phyloP scores from a whole-genome alignment of 352 stramenopile genomes.

The Pilasporangium apinafurcum region DNA sequence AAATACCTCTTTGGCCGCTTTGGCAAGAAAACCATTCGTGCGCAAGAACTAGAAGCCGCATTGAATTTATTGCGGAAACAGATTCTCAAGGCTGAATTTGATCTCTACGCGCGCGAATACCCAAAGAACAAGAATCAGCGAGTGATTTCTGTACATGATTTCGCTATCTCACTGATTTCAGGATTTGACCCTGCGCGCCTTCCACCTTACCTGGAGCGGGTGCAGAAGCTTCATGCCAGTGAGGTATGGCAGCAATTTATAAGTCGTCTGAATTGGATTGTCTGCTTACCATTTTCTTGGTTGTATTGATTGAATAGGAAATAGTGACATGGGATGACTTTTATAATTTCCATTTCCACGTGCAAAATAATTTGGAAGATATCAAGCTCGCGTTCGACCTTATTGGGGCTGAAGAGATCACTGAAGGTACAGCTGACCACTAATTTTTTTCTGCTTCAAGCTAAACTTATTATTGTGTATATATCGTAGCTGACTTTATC shows the following conservation, averaged over 20 bases:
- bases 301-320: slow-evolving; percentile 14
- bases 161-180: slow-evolving; percentile 68
- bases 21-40: slow-evolving; percentile 47
- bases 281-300: neutral
- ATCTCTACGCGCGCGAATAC: slow-evolving; percentile 53
- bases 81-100: slow-evolving; percentile 63
- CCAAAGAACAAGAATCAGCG: slow-evolving; percentile 25
- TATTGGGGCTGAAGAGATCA: slow-evolving; percentile 54
- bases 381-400: slow-evolving; percentile 76
- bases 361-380: slow-evolving; percentile 60
- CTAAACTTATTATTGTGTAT: too few relatives aligned
- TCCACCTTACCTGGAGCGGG: slow-evolving; percentile 43
- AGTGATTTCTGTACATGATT: slow-evolving; percentile 70
- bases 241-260: too few relatives aligned
- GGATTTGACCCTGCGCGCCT: slow-evolving; percentile 67
- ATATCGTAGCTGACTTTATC: slow-evolving; percentile 60
- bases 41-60: slow-evolving; percentile 37
- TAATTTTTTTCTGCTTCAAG: too few relatives aligned
- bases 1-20: slow-evolving; percentile 61
- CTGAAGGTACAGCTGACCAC: slow-evolving; percentile 36
- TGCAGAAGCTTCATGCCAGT: slow-evolving; percentile 51
- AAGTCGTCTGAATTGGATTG: too few relatives aligned
- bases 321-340: slow-evolving; percentile 70
- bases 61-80: slow-evolving; percentile 50
- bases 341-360: slow-evolving; percentile 65